phyloP scores from a whole-genome alignment of 1,284 basidiomycete genomes.

The Nidula niveotomentosa region DNA sequence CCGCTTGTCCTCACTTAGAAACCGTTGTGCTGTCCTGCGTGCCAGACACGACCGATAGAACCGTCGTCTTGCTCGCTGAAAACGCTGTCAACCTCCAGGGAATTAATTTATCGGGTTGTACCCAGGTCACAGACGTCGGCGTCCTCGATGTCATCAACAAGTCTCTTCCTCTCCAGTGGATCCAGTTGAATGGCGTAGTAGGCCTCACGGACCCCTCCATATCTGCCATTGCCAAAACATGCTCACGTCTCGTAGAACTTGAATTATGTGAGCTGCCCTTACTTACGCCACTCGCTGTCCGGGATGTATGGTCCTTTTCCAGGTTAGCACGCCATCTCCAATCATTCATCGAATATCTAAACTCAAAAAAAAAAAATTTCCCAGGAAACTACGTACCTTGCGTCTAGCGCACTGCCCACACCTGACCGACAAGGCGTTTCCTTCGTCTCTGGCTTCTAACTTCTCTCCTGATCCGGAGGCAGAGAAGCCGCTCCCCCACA shows the following conservation, averaged over 20 bases:
- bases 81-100: conserved; percentile 71
- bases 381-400: conserved; percentile 72
- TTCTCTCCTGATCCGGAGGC: conserved; percentile 18
- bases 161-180: conserved; percentile 68
- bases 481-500: conserved; percentile 52
- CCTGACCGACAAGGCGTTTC: conserved; percentile 81
- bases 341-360: too few species aligned
- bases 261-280: conserved; percentile 78
- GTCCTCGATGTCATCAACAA: conserved; percentile 70
- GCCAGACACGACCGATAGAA: conserved; percentile 65
- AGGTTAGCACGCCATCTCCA: conserved; percentile 27
- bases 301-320: conserved; percentile 83
- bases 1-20: conserved; percentile 68
- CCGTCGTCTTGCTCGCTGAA: conserved; percentile 62
- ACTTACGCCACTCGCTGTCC: conserved; percentile 68
- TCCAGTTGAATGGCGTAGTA: conserved; percentile 70
- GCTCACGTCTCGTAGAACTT: conserved; percentile 80
- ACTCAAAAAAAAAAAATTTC: background rate
- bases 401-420: conserved; percentile 70
- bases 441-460: conserved; percentile 39
- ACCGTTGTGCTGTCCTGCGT: conserved; percentile 74
- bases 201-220: conserved; percentile 77
- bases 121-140: conserved; percentile 72
- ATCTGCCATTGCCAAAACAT: conserved; percentile 71
- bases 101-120: conserved; percentile 79